A percentile compares a stretch with the other conserved stretches of the same genome.
Evolutionary conservation across 75 land plant species (phyloP).

Genomic region (Pinus tabuliformis): DNA sequence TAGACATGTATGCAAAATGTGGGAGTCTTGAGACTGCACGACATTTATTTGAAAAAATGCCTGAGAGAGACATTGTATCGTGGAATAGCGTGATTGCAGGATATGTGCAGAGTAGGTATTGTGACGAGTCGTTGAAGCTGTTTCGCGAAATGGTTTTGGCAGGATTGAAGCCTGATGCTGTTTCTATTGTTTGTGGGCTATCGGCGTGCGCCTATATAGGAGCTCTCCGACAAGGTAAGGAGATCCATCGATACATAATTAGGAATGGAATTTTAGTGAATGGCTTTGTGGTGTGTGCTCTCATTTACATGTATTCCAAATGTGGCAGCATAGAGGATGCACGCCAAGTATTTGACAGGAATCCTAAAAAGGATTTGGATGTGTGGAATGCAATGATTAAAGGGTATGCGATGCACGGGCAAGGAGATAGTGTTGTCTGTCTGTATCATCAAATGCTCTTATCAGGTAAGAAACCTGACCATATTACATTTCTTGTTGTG

Average conservation of each 20-base stretch:
- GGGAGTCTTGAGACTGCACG: constrained; percentile 10
- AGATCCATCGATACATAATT: constrained; percentile 17
- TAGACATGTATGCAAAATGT: constrained; percentile 21
- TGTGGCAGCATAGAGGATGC: constrained; percentile 39
- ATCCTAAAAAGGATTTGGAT: constrained; percentile 18
- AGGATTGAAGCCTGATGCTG: constrained; percentile 4
- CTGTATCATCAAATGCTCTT: constrained; percentile 16
- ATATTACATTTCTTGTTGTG: constrained; percentile 19
- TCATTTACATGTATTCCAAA: constrained; percentile 42
- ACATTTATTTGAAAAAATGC: constrained; percentile 11
- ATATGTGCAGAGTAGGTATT: neutral
- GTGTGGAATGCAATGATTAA: constrained; percentile 46
- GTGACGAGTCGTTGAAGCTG: neutral
- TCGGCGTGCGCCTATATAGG: constrained; percentile 2
- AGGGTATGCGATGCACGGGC: constrained; percentile 23
- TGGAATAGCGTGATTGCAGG: constrained; percentile 17
- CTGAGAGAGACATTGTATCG: constrained; percentile 10
- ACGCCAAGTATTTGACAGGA: constrained; percentile 15
- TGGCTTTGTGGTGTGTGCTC: constrained; percentile 19
- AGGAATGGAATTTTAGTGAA: constrained; percentile 19
- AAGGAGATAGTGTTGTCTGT: constrained; percentile 4
- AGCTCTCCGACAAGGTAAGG: constrained; percentile 1
- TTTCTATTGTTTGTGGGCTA: constrained; percentile 3
- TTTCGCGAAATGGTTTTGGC: constrained; percentile 1
- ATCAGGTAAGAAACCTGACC: constrained; percentile 19